These are phyloP conservation scores for Pelargonium cotyledonis DNA, from an alignment of 441 rosid species.

Conservation along the genomic window DNA sequence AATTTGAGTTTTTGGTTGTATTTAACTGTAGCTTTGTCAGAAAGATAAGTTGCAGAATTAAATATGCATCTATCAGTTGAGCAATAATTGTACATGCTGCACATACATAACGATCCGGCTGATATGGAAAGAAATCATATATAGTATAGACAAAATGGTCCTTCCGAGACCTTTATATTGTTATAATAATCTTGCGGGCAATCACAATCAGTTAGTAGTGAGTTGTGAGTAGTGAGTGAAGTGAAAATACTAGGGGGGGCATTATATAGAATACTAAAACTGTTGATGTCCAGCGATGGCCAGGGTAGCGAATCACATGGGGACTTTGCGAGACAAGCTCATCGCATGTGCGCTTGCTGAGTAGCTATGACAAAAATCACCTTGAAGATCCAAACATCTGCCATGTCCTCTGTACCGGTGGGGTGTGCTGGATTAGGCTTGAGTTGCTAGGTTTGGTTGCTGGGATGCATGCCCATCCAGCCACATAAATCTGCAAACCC, in stretches of 20 bases:
- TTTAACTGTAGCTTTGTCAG: no score
- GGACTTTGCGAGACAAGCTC: slow-evolving; percentile 2
- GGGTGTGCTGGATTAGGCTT: slow-evolving; percentile 1
- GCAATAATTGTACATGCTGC: no score
- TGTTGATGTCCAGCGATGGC: not conserved
- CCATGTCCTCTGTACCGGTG: not conserved
- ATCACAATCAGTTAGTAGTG: no score
- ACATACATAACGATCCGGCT: no score
- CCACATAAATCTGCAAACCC: not conserved
- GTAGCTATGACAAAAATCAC: not conserved
- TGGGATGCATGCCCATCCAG: slow-evolving; percentile 6
- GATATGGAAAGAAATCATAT: no score
- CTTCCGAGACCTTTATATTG: no score
- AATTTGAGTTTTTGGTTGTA: no score
- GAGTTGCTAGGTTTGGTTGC: slow-evolving; percentile 13
- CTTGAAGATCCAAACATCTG: slow-evolving; percentile 8
- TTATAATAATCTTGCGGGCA: no score
- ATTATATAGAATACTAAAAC: not conserved
- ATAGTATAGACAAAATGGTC: no score
- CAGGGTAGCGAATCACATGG: slow-evolving; percentile 38
- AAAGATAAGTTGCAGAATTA: no score
- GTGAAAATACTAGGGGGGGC: not conserved
- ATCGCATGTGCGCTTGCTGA: slow-evolving; percentile 22
- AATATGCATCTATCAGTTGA: no score
- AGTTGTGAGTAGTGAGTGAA: not conserved